These are phyloP conservation scores for Xylaria sp. DNA, from an alignment of 2,329 filamentous ascomycete genomes.

Conservation along the genomic window DNA sequence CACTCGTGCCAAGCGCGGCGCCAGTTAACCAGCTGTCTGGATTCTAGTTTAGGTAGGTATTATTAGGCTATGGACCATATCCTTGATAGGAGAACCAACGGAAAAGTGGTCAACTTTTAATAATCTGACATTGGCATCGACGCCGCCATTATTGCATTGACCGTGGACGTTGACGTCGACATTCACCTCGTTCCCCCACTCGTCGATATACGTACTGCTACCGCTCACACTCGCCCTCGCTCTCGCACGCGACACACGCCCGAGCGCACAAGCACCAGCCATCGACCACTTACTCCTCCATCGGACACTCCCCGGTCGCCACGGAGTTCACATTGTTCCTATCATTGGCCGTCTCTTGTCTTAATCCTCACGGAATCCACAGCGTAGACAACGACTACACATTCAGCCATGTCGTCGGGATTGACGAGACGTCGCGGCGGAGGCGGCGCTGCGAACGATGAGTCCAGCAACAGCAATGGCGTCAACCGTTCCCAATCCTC, in stretches of 20 bases:
- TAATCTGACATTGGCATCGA: conserved; percentile 6
- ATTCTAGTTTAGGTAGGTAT: conserved; percentile 7
- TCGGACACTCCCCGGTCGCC: conserved; percentile 7
- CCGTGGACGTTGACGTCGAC: neutral
- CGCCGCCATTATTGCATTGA: neutral
- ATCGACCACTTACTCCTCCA: neutral
- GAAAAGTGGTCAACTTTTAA: conserved; percentile 16
- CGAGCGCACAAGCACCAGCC: conserved; percentile 8
- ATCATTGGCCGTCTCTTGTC: neutral
- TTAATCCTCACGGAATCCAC: neutral
- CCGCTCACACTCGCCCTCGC: too few relatives aligned
- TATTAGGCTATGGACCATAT: neutral
- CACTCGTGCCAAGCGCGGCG: conserved; percentile 15
- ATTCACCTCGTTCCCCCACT: neutral
- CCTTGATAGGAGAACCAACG: conserved; percentile 19
- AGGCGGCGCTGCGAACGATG: conserved; percentile 49
- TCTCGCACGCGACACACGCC: conserved; percentile 2
- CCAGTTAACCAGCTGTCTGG: conserved; percentile 14
- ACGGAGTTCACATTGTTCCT: neutral
- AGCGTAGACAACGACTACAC: neutral
- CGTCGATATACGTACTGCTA: neutral
- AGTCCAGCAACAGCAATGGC: conserved; percentile 47
- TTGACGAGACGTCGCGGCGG: conserved; percentile 42
- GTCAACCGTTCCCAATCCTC: conserved; percentile 55
- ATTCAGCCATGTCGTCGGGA: conserved; percentile 37